phyloP scores from a whole-genome alignment of 2,329 filamentous ascomycete species.

The Pseudogymnoascus sp. region DNA sequence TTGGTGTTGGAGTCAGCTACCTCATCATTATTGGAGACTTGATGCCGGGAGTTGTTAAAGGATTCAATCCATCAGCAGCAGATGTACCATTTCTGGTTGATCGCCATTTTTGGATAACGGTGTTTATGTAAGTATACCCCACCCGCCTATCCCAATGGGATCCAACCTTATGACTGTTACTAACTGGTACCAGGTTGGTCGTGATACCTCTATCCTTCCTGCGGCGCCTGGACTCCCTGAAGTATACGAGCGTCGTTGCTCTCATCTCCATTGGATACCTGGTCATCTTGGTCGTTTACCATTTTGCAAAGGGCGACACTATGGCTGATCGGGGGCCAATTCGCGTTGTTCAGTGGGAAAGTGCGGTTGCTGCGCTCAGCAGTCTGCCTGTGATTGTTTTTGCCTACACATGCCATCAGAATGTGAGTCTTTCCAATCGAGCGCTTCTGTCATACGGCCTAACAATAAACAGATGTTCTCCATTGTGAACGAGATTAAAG shows the following conservation, averaged over 20 bases:
- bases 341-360: slow-evolving; percentile 68
- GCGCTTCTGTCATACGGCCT: slow-evolving; percentile 1
- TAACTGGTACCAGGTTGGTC: slow-evolving; percentile 51
- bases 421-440: slow-evolving; percentile 46
- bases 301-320: slow-evolving; percentile 73
- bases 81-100: slow-evolving; percentile 71
- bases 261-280: slow-evolving; percentile 90
- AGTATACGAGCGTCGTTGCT: slow-evolving; percentile 91
- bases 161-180: slow-evolving; percentile 8
- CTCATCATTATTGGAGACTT: slow-evolving; percentile 97
- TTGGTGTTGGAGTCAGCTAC: slow-evolving; percentile 94
- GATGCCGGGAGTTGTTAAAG: slow-evolving; percentile 88
- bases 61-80: slow-evolving; percentile 59
- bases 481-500: slow-evolving; percentile 86
- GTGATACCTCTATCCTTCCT: slow-evolving; percentile 93
- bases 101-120: slow-evolving; percentile 94
- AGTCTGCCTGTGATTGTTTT: slow-evolving; percentile 94
- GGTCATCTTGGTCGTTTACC: slow-evolving; percentile 85
- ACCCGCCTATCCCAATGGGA: slow-evolving; percentile 4
- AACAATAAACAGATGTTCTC: slow-evolving; percentile 77
- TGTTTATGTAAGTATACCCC: slow-evolving; percentile 64
- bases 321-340: slow-evolving; percentile 66
- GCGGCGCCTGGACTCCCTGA: slow-evolving; percentile 83
- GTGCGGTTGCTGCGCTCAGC: slow-evolving; percentile 68
- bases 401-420: slow-evolving; percentile 99